Evolutionary conservation across 768 basidiomycete genomes (phyloP).

Genomic region (Rickenella mellea): DNA sequence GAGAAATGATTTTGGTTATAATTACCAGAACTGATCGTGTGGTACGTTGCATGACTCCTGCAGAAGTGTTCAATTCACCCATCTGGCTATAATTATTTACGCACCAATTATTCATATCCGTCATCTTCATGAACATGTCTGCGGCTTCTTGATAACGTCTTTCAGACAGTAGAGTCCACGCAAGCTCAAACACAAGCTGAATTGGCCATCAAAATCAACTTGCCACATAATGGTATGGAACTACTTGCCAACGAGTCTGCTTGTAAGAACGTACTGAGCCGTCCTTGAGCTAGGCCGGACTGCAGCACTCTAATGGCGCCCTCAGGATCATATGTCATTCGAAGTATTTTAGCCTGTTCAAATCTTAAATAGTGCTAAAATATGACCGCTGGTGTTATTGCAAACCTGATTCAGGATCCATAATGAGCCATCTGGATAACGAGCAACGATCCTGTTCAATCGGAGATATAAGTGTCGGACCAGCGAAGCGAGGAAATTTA

Average conservation of each 20-base stretch:
- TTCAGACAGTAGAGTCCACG: conserved; percentile 63
- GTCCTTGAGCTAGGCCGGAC: conserved; percentile 44
- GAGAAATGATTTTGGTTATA: background rate
- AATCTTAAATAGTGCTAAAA: background rate
- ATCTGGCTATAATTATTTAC: no score
- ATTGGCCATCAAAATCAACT: background rate
- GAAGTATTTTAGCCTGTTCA: conserved; percentile 57
- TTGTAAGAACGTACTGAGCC: conserved; percentile 49
- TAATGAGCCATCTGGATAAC: conserved; percentile 58
- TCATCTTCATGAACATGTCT: conserved; percentile 53
- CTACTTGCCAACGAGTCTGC: conserved; percentile 57
- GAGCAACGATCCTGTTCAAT: conserved; percentile 34
- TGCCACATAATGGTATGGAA: background rate
- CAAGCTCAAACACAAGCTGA: conserved; percentile 68
- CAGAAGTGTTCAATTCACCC: no score
- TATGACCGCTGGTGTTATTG: background rate
- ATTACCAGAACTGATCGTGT: conserved; percentile 61
- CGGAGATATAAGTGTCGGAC: background rate
- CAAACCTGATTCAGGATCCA: conserved; percentile 67
- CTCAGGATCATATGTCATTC: conserved; percentile 59
- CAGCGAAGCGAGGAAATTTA: background rate
- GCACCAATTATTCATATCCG: conserved; percentile 62
- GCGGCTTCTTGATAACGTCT: conserved; percentile 60
- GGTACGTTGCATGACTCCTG: conserved; percentile 75
- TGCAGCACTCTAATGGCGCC: conserved; percentile 56